Percentiles rank a stretch among this genome's conserved stretches.
Conservation (phyloP, 2,329 filamentous ascomycete genomes). For the Cordyceps tenuipes region DNA sequence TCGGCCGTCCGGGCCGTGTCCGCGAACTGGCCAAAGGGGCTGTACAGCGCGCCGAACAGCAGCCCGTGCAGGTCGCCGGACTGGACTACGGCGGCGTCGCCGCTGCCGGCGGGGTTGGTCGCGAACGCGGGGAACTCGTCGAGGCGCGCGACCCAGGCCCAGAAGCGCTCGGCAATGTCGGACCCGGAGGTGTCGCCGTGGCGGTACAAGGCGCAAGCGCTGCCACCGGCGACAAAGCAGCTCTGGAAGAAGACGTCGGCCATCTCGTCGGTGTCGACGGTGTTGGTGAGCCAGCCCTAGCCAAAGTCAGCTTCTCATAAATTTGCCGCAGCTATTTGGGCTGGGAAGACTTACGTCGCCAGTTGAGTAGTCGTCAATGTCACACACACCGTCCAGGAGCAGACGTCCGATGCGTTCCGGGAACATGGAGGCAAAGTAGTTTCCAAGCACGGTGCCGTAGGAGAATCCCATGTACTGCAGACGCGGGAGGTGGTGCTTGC, state of each 20-base stretch:
- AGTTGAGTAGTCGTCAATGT: slow-evolving; percentile 29
- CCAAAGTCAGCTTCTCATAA: not conserved
- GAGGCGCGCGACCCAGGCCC: slow-evolving; percentile 22
- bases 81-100: slow-evolving; percentile 22
- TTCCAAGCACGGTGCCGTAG: slow-evolving; percentile 32
- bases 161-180: slow-evolving; percentile 26
- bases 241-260: slow-evolving; percentile 26
- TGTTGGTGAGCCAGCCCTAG: slow-evolving; percentile 28
- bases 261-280: slow-evolving; percentile 29
- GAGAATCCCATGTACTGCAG: slow-evolving; percentile 44
- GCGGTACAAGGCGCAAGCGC: slow-evolving; percentile 23
- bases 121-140: slow-evolving; percentile 20
- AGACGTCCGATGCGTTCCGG: slow-evolving; percentile 31
- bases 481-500: slow-evolving; percentile 14
- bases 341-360: slow-evolving; percentile 19
- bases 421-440: slow-evolving; percentile 29
- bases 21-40: not conserved
- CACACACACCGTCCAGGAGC: slow-evolving; percentile 31
- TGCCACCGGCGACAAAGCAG: slow-evolving; percentile 25
- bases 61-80: slow-evolving; percentile 22
- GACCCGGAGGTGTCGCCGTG: slow-evolving; percentile 18
- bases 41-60: slow-evolving; percentile 24
- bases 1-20: slow-evolving; percentile 15
- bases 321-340: too few relatives aligned
- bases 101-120: slow-evolving; percentile 12